Base-by-base conservation (phyloP, 257 asterid species). In the Leptodermis oblonga region DNA sequence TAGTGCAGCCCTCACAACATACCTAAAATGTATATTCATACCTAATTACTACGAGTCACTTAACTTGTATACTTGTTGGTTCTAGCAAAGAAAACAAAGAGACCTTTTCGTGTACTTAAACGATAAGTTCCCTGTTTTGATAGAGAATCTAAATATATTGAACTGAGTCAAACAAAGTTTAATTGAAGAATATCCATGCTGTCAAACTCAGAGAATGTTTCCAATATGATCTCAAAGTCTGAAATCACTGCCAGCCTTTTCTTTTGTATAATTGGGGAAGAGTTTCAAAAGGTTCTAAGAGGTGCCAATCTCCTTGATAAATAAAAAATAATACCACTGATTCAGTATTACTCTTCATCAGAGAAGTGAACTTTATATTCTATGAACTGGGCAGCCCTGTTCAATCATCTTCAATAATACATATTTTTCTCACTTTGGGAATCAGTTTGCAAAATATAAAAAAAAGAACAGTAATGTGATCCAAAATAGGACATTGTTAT, bases 381-480 rank as follows among this genome's bases (percentile, higher is more conserved):
- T 14, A 14, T 48, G 54, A 48, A 5, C 20, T 48, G 54, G 31
- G n/a, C n/a, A n/a, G n/a, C 34, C 12, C 10, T 53, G 60, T 20
- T 15, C 56, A 51, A 51, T 12, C 56, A 51, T 12, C 56, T 22
- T 20, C 60, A 48, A 39, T 4, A 5, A 48, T 48, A 48, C 23
- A 48, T 20, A 22, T 52, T n/a, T 52, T 7, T 9, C 59, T 52
- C 59, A 9, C 11, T 20, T 20, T 52, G 31, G 51, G 10, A 52
- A 52, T 52, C 59, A 52, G 59, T 52, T 52, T 52, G 59, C 9
- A 23, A 23, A n/a, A n/a, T n/a, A n/a, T n/a, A n/a, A n/a, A 54
- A 26, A 11, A 17, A 55, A 28, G n/a, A 56, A 30, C 63, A 10
- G 34, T 26, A 7, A 30, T 23, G 34, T 14, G 62, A 9, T 55